Percentiles rank a stretch among this genome's conserved stretches.
phyloP scores from a whole-genome alignment of 495 filamentous ascomycete species.

The Penicillium odoratum region DNA sequence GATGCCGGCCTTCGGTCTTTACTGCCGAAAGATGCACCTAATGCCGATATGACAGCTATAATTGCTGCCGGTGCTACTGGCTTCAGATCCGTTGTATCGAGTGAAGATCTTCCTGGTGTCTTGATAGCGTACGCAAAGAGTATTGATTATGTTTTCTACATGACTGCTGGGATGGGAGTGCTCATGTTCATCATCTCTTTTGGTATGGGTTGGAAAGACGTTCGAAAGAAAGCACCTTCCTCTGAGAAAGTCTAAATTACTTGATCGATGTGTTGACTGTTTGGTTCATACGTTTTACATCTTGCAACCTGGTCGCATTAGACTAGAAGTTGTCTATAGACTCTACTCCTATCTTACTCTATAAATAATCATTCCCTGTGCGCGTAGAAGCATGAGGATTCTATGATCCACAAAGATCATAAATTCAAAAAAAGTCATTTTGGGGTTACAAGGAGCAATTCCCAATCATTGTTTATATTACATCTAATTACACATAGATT shows the following conservation, averaged over 20 bases:
- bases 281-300: background rate
- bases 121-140: slow-evolving; percentile 44
- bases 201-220: slow-evolving; percentile 56
- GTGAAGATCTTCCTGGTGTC: slow-evolving; percentile 30
- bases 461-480: no score
- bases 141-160: slow-evolving; percentile 41
- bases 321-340: background rate
- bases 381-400: no score
- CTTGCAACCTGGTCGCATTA: background rate
- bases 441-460: no score
- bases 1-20: slow-evolving; percentile 40
- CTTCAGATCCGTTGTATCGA: slow-evolving; percentile 35
- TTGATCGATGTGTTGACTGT: background rate
- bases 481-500: no score
- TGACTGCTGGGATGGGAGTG: slow-evolving; percentile 32
- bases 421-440: no score
- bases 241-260: background rate
- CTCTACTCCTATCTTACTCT: background rate
- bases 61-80: slow-evolving; percentile 44
- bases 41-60: slow-evolving; percentile 32
- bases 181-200: slow-evolving; percentile 35
- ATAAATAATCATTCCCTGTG: background rate
- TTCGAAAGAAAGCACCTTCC: slow-evolving; percentile 44
- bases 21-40: slow-evolving; percentile 37
- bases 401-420: no score